Percentiles rank a stretch among this genome's conserved stretches.
Conservation (phyloP, 441 rosid genomes). For the Gossypium aridum region DNA sequence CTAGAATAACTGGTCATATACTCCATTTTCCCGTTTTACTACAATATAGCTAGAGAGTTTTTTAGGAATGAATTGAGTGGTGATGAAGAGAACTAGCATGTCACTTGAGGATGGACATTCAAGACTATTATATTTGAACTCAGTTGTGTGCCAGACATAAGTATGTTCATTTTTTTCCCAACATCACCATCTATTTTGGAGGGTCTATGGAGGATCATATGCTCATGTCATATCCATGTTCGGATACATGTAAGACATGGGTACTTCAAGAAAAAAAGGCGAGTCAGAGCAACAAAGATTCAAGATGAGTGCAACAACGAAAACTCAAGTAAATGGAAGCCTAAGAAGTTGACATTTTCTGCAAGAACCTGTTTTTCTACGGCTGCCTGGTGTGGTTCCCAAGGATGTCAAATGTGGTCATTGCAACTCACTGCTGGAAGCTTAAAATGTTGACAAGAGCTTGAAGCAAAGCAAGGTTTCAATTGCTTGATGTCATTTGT, state of each 20-base stretch:
- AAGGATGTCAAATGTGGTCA: slow-evolving; percentile 1
- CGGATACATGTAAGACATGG: background rate
- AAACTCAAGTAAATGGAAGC: background rate
- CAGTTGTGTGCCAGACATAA: background rate
- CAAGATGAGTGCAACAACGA: background rate
- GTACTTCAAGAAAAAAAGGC: background rate
- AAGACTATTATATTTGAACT: background rate
- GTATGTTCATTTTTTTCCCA: background rate
- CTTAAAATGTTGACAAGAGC: background rate
- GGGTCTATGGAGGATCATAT: background rate
- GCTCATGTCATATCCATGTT: background rate
- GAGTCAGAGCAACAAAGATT: background rate
- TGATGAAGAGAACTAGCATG: background rate
- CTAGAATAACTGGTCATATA: background rate
- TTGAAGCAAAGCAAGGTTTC: background rate
- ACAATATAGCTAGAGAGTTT: background rate
- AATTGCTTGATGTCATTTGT: background rate
- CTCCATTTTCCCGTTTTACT: background rate
- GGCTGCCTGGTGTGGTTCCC: background rate
- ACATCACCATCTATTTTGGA: background rate
- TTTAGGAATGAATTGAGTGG: slow-evolving; percentile 1
- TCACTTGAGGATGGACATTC: background rate
- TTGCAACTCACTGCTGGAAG: background rate
- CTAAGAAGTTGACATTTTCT: background rate
- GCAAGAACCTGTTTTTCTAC: background rate